phyloP scores from a whole-genome alignment of 2,329 filamentous ascomycete genomes.

The Ophiostoma australiae region DNA sequence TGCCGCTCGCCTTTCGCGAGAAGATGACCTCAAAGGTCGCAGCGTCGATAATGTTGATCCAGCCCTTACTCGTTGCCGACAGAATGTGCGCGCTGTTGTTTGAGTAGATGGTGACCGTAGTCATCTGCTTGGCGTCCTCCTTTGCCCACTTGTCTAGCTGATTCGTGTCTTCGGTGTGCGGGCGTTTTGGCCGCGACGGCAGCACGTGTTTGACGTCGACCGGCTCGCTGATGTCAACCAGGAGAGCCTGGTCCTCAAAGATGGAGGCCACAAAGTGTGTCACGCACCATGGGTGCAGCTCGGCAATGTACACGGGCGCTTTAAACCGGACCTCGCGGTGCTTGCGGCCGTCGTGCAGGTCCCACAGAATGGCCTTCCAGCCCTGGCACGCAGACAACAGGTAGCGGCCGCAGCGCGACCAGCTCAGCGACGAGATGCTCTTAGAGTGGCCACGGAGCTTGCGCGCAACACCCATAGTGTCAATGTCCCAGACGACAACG shows the following conservation, averaged over 20 bases:
- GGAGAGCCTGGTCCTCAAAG: conserved; percentile 85
- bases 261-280: conserved; percentile 82
- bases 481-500: conserved; percentile 92
- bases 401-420: conserved; percentile 88
- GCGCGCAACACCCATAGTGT: conserved; percentile 92
- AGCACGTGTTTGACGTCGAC: conserved; percentile 70
- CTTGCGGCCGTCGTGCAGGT: conserved; percentile 65
- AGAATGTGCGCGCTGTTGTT: conserved; percentile 81
- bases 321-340: conserved; percentile 85
- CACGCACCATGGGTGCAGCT: conserved; percentile 85
- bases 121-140: conserved; percentile 91
- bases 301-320: conserved; percentile 90
- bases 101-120: conserved; percentile 87
- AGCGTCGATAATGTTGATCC: conserved; percentile 90
- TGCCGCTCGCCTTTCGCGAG: conserved; percentile 80
- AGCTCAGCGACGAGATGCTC: conserved; percentile 90
- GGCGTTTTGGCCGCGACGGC: conserved; percentile 74
- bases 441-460: conserved; percentile 91
- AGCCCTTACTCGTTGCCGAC: conserved; percentile 89
- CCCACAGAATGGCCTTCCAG: conserved; percentile 96
- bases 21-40: conserved; percentile 77
- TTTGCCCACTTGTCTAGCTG: conserved; percentile 78
- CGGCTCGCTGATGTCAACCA: conserved; percentile 72
- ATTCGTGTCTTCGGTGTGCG: conserved; percentile 64
- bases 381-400: conserved; percentile 89